phyloP scores from a whole-genome alignment of 805 yeast genomes.

The Lipomyces yamanashiensis region DNA sequence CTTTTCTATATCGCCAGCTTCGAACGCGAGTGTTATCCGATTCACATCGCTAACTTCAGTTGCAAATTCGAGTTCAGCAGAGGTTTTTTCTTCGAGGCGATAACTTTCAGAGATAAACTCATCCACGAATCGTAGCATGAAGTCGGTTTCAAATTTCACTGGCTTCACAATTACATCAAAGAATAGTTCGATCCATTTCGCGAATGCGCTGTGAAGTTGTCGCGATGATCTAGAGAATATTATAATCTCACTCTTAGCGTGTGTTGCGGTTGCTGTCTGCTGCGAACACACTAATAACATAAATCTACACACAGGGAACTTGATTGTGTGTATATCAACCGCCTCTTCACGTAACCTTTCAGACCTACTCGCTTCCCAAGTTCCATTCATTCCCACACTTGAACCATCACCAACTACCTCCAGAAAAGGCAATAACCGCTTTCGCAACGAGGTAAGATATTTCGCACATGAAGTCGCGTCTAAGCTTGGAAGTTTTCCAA shows the following conservation, averaged over 20 bases:
- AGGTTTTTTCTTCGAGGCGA: not conserved
- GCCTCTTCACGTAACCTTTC: not conserved
- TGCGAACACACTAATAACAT: conserved; percentile 5
- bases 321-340: conserved; percentile 9
- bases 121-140: conserved; percentile 18
- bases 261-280: not conserved
- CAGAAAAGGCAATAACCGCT: conserved; percentile 12
- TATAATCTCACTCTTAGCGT: not conserved
- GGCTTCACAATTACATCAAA: conserved; percentile 20
- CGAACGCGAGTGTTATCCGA: conserved; percentile 18
- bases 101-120: conserved; percentile 5
- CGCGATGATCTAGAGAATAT: conserved; percentile 16
- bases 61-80: conserved; percentile 21
- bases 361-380: conserved; percentile 5
- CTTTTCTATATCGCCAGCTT: conserved; percentile 10
- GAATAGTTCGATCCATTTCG: conserved; percentile 23
- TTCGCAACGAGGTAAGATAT: conserved; percentile 16
- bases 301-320: conserved; percentile 15
- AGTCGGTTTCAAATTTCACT: not conserved
- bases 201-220: conserved; percentile 17
- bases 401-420: not conserved
- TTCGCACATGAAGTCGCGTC: conserved; percentile 9
- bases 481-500: not conserved
- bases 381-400: not conserved
- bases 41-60: conserved; percentile 1